Base-by-base conservation (phyloP, 1,284 basidiomycete genomes). In the Kwoniella shivajii region DNA sequence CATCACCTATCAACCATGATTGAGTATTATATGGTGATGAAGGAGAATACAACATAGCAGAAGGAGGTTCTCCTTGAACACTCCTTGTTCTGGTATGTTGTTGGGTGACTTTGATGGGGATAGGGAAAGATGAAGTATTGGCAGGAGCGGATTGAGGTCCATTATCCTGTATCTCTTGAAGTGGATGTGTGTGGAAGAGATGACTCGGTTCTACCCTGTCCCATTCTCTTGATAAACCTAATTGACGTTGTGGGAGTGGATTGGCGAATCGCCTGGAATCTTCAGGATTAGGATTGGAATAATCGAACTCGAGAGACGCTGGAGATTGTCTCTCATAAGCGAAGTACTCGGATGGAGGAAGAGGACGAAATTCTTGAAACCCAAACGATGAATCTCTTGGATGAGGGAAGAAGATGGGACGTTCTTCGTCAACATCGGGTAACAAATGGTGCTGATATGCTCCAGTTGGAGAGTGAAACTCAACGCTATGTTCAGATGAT, bases 21-120 rank as follows among this genome's bases (percentile, higher is more conserved):
- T 41, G 37, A 18, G 39, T 24, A 39, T 50, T 45, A n/a, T 44
- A 56, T 18, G 57, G 57, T 6, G 57, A 59, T 0, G 48, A 51
- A 9, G 68, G 66, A 7, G 68, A 63, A 48, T 60, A 65, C 9
- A 69, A 26, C 33, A 62, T 64, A 1, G 69, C 68, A 4, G 65
- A 66, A 4, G 69, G 68, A 11, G 68, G 68, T 50, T 71, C 67
- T 2, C 60, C 68, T 49, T 71, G 69, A 11, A 68, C 69, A 20
- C 62, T 65, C 37, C 67, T 38, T 3, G 69, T 71, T 7, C 69
- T 49, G 14, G 57, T 27, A 45, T 69, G 69, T 26, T 61, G 56
- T 47, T 70, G 69, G 1, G 45, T 53, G 42, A 68, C 57, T 27
- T 50, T 51, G 50, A 62, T 37, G 1, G 51, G 39, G n/a, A 50